Evolutionary conservation across 352 stramenopile genomes (phyloP), one percentile per base, ranked within the genome.

Genomic region (Phytophthora macrochlamydospora): DNA sequence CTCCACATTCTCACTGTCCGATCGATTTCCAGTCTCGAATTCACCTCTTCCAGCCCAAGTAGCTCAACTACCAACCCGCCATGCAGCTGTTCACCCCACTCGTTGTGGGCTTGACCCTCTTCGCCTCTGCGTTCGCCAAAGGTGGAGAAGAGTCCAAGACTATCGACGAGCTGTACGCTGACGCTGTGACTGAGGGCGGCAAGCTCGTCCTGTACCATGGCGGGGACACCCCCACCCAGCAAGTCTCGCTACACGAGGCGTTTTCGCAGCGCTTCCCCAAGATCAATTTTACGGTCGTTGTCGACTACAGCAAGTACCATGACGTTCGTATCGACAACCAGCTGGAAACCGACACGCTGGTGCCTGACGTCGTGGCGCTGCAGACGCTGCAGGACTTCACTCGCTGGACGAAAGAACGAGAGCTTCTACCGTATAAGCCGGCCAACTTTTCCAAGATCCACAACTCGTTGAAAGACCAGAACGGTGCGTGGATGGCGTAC

Each of bases 281-380:
- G 11, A 69, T 90, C 68, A 87, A 87, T 52, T 76, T 87, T 70
- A 83, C 76, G 12, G 45, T 76, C 4, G 42, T 83, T 48, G 65
- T 81, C 9, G 79, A 83, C 65, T 81, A 87, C 75, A 73, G 58
- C 75, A 83, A 84, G 65, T 79, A 72, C 55, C 67, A 87, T 53
- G 61, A 85, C 43, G 80, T 76, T 12, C 85, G 82, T 14, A 75
- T 84, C 11, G 77, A 93, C 70, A 84, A 90, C 55, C 68, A 83
- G n/a, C 60, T 87, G 49, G 79, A 79, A 53, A 79, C 65, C 18
- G 60, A 78, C 43, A 59, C 55, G 11, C 55, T 87, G 8, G 76
- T 84, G 14, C 71, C 72, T 0, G 76, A 83, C 46, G 67, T 83
- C 18, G 56, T 77, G 5, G 66, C 73, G 7, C 62, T 87, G 1